phyloP scores from a whole-genome alignment of 2,329 filamentous ascomycete species.

The Sporothrix pallida region DNA sequence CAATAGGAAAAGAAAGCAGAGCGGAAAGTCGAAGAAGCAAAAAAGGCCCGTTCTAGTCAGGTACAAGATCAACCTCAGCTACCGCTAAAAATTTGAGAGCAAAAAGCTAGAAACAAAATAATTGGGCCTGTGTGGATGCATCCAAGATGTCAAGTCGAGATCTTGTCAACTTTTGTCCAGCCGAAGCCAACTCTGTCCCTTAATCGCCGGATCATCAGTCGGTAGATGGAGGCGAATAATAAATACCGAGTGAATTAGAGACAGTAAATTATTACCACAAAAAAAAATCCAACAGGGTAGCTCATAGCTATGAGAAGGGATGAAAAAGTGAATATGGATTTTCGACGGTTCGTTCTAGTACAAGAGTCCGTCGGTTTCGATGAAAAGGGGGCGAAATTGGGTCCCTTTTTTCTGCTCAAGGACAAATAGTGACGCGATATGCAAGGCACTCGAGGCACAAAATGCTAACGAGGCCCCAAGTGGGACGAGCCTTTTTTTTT shows the following conservation, averaged over 20 bases:
- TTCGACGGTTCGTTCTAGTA: conserved; percentile 19
- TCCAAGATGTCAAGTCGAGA: background rate
- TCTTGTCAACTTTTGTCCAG: background rate
- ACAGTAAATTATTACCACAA: background rate
- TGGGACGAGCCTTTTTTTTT: background rate
- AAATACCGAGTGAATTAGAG: background rate
- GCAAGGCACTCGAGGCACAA: background rate
- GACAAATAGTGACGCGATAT: background rate
- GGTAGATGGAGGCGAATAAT: background rate
- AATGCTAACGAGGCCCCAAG: background rate
- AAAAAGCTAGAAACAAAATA: background rate
- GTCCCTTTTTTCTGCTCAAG: background rate
- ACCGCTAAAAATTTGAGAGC: background rate
- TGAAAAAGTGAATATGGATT: conserved; percentile 2
- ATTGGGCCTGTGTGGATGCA: background rate
- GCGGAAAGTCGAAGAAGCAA: background rate
- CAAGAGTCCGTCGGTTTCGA: conserved; percentile 20
- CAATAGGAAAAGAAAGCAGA: background rate
- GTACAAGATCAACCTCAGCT: background rate
- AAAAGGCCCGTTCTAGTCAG: background rate
- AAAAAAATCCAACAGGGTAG: background rate
- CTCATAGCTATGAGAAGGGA: background rate
- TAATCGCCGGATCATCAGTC: background rate
- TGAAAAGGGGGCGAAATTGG: conserved; percentile 11
- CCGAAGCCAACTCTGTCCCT: background rate